A percentile compares a stretch with the other conserved stretches of the same genome.
Evolutionary conservation across 441 rosid genomes (phyloP).

Genomic region (Viola pubescens): DNA sequence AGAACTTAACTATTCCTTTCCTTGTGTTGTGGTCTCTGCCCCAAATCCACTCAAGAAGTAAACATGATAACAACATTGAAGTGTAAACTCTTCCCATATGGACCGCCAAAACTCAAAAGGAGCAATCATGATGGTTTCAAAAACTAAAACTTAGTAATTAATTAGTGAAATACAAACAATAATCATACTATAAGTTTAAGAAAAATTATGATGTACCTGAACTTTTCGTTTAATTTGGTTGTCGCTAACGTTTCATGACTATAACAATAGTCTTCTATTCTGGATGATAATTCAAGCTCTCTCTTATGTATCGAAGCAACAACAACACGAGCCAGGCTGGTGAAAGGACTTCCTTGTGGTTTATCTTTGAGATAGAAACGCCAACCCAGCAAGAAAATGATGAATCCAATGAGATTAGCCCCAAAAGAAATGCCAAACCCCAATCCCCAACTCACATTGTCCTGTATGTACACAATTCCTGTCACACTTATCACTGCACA

Average conservation of each 20-base stretch:
- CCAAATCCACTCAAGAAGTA: too few species aligned
- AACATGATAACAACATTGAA: too few species aligned
- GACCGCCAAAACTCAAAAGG: too few species aligned
- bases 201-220: background rate
- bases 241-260: background rate
- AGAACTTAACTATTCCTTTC: too few species aligned
- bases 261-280: background rate
- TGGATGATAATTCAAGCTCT: constrained; percentile 21
- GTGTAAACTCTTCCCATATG: too few species aligned
- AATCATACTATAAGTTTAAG: too few species aligned
- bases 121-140: too few species aligned
- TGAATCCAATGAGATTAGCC: constrained; percentile 25
- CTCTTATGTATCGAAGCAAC: constrained; percentile 31
- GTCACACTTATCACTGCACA: constrained; percentile 17
- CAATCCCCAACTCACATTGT: constrained; percentile 37
- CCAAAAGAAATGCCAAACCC: constrained; percentile 33
- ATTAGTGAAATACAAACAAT: too few species aligned
- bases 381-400: constrained; percentile 27
- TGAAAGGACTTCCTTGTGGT: constrained; percentile 42
- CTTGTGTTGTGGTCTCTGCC: too few species aligned
- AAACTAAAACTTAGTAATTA: too few species aligned
- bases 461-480: constrained; percentile 32
- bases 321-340: constrained; percentile 33
- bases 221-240: background rate
- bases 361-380: constrained; percentile 29